Evolutionary conservation across 1,139 yeast species (phyloP).

Genomic region (Debaryomyces subglobosus): DNA sequence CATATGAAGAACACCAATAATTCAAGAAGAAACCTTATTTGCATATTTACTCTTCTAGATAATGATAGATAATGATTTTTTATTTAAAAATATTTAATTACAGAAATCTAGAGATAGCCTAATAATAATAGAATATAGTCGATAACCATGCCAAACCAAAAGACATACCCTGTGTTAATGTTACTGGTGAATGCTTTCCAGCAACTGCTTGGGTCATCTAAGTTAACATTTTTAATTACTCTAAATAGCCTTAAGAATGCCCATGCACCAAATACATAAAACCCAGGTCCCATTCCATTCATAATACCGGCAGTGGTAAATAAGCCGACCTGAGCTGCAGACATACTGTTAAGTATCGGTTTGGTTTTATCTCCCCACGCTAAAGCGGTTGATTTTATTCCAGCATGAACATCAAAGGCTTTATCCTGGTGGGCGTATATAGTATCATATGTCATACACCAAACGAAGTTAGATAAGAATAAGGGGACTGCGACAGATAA

Average conservation of each 20-base stretch:
- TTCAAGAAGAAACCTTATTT: background rate
- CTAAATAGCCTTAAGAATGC: conserved; percentile 69
- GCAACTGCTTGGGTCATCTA: conserved; percentile 79
- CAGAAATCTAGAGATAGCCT: conserved; percentile 37
- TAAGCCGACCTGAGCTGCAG: conserved; percentile 67
- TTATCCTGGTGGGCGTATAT: conserved; percentile 98
- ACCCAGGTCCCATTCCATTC: conserved; percentile 88
- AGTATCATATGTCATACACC: conserved; percentile 97
- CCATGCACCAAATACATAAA: conserved; percentile 62
- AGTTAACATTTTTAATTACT: conserved; percentile 72
- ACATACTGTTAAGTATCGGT: conserved; percentile 62
- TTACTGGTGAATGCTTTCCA: conserved; percentile 80
- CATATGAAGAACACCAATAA: background rate
- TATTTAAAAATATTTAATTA: background rate
- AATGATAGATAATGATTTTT: background rate
- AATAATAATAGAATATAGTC: conserved; percentile 65
- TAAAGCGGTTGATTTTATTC: conserved; percentile 92
- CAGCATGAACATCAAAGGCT: conserved; percentile 80
- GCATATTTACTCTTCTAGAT: no score
- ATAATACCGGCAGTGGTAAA: conserved; percentile 74
- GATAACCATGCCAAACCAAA: conserved; percentile 73
- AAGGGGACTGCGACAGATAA: conserved; percentile 77
- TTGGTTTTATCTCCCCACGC: conserved; percentile 87
- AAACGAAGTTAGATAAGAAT: conserved; percentile 74
- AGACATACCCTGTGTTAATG: conserved; percentile 76